Conservation (phyloP, 306 rosid species). For the Prunus mume region DNA sequence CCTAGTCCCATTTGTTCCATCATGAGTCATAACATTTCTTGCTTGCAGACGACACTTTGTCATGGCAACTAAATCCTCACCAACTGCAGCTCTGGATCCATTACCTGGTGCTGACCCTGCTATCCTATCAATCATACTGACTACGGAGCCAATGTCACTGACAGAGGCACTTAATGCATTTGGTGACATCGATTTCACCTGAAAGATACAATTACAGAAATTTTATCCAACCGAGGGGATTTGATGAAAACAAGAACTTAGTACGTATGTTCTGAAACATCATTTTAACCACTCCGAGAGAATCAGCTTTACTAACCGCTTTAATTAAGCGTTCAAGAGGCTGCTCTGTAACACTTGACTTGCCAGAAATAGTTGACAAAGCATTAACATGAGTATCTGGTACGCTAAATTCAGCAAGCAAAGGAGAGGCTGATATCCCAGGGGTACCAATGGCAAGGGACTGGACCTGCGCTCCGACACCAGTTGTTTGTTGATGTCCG, state of each 20-base stretch:
- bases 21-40: conserved; percentile 65
- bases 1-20: conserved; percentile 69
- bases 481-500: conserved; percentile 64
- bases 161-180: conserved; percentile 71
- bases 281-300: not conserved
- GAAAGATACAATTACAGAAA: conserved; percentile 20
- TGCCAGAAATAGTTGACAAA: conserved; percentile 55
- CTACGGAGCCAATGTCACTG: conserved; percentile 76
- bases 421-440: conserved; percentile 96
- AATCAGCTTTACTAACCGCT: conserved; percentile 56
- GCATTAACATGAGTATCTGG: conserved; percentile 55
- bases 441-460: conserved; percentile 98
- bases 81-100: conserved; percentile 96
- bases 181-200: conserved; percentile 82
- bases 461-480: conserved; percentile 53
- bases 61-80: conserved; percentile 94
- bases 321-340: conserved; percentile 82
- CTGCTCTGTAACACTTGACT: conserved; percentile 64
- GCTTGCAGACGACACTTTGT: conserved; percentile 84
- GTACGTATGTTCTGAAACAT: not conserved
- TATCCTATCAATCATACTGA: conserved; percentile 87
- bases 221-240: not conserved
- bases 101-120: conserved; percentile 94
- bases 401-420: conserved; percentile 81
- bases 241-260: not conserved